Evolutionary conservation across 352 stramenopile species (phyloP).

Genomic region (Nothophytophthora sp.): DNA sequence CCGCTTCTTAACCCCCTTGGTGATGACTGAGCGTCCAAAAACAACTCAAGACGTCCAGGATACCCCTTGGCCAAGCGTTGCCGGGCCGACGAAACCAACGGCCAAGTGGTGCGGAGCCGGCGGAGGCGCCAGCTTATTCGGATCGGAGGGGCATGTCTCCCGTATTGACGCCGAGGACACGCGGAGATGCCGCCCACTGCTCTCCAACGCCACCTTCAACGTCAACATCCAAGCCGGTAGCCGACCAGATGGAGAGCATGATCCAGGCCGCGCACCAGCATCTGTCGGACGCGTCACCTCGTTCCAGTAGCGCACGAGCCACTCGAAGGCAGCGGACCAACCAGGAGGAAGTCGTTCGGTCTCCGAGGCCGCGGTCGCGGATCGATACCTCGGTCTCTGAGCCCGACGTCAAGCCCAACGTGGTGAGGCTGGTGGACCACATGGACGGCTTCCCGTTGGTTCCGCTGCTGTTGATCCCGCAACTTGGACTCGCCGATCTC

Average conservation of each 20-base stretch:
- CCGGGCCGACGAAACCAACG: too few relatives aligned
- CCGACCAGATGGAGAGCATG: background rate
- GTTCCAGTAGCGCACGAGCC: too few relatives aligned
- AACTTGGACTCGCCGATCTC: conserved; percentile 43
- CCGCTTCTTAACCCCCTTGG: too few relatives aligned
- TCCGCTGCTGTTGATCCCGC: conserved; percentile 54
- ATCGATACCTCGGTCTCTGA: too few relatives aligned
- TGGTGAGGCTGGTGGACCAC: conserved; percentile 35
- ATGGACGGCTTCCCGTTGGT: conserved; percentile 75
- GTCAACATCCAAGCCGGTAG: background rate
- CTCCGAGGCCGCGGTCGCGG: too few relatives aligned
- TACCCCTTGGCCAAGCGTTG: too few relatives aligned
- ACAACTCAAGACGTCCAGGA: too few relatives aligned
- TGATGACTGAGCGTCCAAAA: too few relatives aligned
- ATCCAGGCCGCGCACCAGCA: background rate
- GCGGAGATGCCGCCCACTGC: background rate
- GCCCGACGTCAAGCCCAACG: background rate
- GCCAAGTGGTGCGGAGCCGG: too few relatives aligned
- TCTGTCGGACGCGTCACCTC: too few relatives aligned
- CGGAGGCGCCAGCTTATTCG: background rate
- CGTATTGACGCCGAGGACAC: background rate
- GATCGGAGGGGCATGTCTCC: background rate
- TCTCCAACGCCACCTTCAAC: background rate
- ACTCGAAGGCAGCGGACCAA: too few relatives aligned
- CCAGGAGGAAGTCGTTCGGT: too few relatives aligned